Base-by-base conservation (phyloP, 169 alveolate genomes). In the Plasmodium fragile region DNA sequence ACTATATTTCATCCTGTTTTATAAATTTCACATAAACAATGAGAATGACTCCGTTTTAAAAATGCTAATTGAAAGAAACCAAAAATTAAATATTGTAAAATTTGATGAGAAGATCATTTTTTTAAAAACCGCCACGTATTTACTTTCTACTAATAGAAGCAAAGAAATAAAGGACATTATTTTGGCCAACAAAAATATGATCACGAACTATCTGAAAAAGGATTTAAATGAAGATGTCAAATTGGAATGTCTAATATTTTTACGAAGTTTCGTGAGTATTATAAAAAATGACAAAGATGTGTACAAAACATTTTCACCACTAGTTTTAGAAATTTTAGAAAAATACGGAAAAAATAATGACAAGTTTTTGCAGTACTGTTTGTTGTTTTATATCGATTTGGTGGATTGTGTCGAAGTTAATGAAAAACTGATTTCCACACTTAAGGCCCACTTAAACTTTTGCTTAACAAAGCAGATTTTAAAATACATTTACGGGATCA, bases 201-300 rank as follows among this genome's bases (percentile, higher is more conserved):
- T 91, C 70, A 52, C 53, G 8, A 91, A 81, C 55, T 91, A 49
- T 91, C 82, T 91, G 59, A 91, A 91, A 41, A 91, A 91, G 28
- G 94, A 91, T 91, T 91, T 91, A 91, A 91, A 91, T 91, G 94
- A 91, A 71, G 81, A 91, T 79, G 92, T 91, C 36, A 73, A 91
- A 81, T 80, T 91, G 43, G 92, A 79, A 39, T 53, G 92, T 16
- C 36, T 91, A 55, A 45, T 30, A 4, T 80, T 91, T 70, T 18
- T 81, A 36, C 49, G 81, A 71, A 70, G 22, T 3, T 13, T 73
- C 11, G 71, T 69, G 6, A 45, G 80, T 36, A 55, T 91, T 49
- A 34, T 91, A 25, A 81, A 70, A 91, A 81, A 91, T 45, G 92
- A 91, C n/a, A 91, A 81, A 91, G 94, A 91, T 69, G 82, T 91